Evolutionary conservation across 306 rosid species (phyloP).

Genomic region (Luffa aegyptiaca): DNA sequence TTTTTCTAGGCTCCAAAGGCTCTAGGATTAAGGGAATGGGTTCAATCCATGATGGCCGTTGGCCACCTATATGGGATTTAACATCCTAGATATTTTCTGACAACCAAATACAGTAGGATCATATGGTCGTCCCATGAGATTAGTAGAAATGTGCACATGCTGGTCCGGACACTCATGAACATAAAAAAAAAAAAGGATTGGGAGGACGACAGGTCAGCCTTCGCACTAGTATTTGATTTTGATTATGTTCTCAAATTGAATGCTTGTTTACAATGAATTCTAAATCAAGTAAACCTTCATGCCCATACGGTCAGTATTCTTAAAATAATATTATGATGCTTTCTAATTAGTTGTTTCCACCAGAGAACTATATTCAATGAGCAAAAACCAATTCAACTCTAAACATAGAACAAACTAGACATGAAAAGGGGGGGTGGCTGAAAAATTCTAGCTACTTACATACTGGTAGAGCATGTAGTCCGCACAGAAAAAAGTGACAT

Average conservation of each 20-base stretch:
- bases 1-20: not conserved
- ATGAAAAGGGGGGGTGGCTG: not conserved
- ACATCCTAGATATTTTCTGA: too few species aligned
- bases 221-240: not conserved
- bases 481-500: constrained; percentile 24
- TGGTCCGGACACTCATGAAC: too few species aligned
- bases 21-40: not conserved
- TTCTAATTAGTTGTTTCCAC: not conserved
- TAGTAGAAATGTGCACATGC: too few species aligned
- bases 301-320: not conserved
- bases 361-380: not conserved
- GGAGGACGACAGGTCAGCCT: too few species aligned
- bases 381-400: not conserved
- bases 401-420: not conserved
- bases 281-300: not conserved
- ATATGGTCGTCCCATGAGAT: too few species aligned
- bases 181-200: too few species aligned
- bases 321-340: not conserved
- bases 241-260: not conserved
- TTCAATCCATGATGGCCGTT: too few species aligned
- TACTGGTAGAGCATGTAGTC: constrained; percentile 28
- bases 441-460: constrained; percentile 19
- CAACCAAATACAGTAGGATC: too few species aligned
- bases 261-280: not conserved
- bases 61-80: too few species aligned